Evolutionary conservation across 805 yeast genomes (phyloP), one percentile per base, ranked within the genome.

Genomic region (Diddensiella transvaalensis): DNA sequence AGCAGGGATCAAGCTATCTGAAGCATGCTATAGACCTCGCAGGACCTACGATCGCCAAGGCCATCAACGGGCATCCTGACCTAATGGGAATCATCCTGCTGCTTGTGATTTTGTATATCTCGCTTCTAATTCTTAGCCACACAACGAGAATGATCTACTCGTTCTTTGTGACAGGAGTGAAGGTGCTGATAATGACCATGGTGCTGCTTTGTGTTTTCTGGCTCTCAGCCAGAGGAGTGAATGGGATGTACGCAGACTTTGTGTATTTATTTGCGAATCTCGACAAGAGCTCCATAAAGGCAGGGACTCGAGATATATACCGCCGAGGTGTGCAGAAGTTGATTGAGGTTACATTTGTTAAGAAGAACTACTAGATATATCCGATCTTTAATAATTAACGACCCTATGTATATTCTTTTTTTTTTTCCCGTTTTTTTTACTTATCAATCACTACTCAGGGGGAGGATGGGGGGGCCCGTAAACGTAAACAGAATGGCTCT

Each of bases 31-130:
- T 18, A 15, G 29, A 22, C 24, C 13, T 26, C 17, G 48, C 42
- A 6, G 44, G 44, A 4, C 55, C 55, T 11, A 26, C 41, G 3
- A 33, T 51, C 36, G 40, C 38, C 42, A 40, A 26, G 11, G 49
- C 52, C 15, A 17, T 53, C 18, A 41, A 38, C n/a, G 29, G 53
- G 8, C 42, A 55, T 15, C 56, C 57, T 3, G 60, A 57, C 40
- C 54, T 54, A 17, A 18, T 48, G 22, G 42, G 55, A 8, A 41
- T 62, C 6, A 30, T 56, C n/a, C 32, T 59, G 19, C 48, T 55
- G 36, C 48, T 62, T 15, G 29, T 55, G 2, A 48, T 60, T 13
- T 47, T 63, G 22, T 61, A 56, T 41, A 17, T 63, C 4, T 52
- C 60, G 17, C 52, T 61, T 38, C 48, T 52, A 17, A 50, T 63